These are phyloP conservation scores for Fraxinus xanthoxyloides DNA, from an alignment of 305 asterid species.

Conservation along the genomic window DNA sequence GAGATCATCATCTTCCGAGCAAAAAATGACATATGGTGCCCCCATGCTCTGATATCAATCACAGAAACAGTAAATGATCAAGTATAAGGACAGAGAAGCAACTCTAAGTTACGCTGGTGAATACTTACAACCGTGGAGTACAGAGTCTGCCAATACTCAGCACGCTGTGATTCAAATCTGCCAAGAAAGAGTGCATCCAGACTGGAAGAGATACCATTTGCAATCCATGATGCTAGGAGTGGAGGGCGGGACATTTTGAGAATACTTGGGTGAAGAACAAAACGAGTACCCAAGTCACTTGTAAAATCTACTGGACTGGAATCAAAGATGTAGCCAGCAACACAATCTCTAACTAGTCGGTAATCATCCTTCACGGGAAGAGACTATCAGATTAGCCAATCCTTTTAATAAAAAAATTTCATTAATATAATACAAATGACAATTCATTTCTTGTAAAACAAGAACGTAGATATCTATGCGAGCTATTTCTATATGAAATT, in stretches of 20 bases:
- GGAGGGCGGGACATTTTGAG: constrained; percentile 72
- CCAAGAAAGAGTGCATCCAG: constrained; percentile 76
- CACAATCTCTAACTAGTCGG: constrained; percentile 76
- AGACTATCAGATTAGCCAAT: constrained; percentile 15
- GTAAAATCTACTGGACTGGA: constrained; percentile 88
- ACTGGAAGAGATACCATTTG: constrained; percentile 61
- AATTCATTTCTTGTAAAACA: constrained; percentile 1
- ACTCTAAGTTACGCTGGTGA: constrained; percentile 2
- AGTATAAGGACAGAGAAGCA: background rate
- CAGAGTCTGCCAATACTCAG: constrained; percentile 94
- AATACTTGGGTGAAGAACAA: constrained; percentile 72
- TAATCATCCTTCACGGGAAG: constrained; percentile 57
- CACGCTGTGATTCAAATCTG: constrained; percentile 80
- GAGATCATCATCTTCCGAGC: constrained; percentile 94
- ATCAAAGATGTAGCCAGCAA: constrained; percentile 75
- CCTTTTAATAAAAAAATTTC: background rate
- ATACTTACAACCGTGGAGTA: constrained; percentile 77
- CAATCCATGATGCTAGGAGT: constrained; percentile 66
- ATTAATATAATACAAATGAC: background rate
- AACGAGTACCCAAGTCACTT: constrained; percentile 70
- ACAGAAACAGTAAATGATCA: constrained; percentile 9
- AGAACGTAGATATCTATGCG: background rate
- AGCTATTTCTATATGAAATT: background rate
- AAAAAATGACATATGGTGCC: constrained; percentile 85
- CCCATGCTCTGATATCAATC: constrained; percentile 49